Evolutionary conservation across 2,329 filamentous ascomycete genomes (phyloP).

Genomic region (Mycosphaerella sp.): DNA sequence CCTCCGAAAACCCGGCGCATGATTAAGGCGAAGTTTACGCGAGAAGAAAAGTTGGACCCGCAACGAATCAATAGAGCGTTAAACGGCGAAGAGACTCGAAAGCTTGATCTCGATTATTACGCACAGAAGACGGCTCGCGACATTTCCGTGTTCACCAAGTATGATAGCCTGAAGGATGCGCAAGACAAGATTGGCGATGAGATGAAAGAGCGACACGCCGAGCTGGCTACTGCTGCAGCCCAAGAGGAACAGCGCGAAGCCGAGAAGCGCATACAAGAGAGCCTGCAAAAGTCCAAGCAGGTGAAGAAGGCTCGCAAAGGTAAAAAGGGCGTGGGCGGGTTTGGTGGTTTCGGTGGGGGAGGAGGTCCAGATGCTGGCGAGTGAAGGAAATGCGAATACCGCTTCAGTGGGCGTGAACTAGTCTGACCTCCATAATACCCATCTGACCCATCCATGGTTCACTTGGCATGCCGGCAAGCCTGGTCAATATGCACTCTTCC

Average conservation of each 20-base stretch:
- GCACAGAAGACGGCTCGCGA: slow-evolving; percentile 35
- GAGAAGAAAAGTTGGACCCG: slow-evolving; percentile 65
- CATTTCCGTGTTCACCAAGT: slow-evolving; percentile 35
- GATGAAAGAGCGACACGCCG: slow-evolving; percentile 30
- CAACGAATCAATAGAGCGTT: slow-evolving; percentile 59
- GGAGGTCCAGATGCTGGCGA: slow-evolving; percentile 21
- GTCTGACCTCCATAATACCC: too few relatives aligned
- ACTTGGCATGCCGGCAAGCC: too few relatives aligned
- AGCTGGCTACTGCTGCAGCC: slow-evolving; percentile 32
- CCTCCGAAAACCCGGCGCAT: slow-evolving; percentile 63
- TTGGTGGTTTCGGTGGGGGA: slow-evolving; percentile 17
- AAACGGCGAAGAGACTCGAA: slow-evolving; percentile 37
- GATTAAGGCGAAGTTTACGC: slow-evolving; percentile 76
- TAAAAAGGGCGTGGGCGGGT: slow-evolving; percentile 25
- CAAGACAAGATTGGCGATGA: slow-evolving; percentile 32
- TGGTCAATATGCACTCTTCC: too few relatives aligned
- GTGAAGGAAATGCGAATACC: too few relatives aligned
- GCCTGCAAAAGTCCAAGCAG: slow-evolving; percentile 29
- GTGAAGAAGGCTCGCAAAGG: slow-evolving; percentile 31
- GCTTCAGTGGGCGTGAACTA: too few relatives aligned
- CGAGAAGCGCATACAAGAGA: slow-evolving; percentile 31
- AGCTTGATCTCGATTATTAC: slow-evolving; percentile 40
- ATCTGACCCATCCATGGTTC: too few relatives aligned
- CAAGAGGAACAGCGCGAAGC: slow-evolving; percentile 34
- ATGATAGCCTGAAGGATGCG: slow-evolving; percentile 32